A percentile compares a stretch with the other conserved stretches of the same genome.
phyloP scores from a whole-genome alignment of 192 early-diverging fungal species.

The Funneliformis geosporum region DNA sequence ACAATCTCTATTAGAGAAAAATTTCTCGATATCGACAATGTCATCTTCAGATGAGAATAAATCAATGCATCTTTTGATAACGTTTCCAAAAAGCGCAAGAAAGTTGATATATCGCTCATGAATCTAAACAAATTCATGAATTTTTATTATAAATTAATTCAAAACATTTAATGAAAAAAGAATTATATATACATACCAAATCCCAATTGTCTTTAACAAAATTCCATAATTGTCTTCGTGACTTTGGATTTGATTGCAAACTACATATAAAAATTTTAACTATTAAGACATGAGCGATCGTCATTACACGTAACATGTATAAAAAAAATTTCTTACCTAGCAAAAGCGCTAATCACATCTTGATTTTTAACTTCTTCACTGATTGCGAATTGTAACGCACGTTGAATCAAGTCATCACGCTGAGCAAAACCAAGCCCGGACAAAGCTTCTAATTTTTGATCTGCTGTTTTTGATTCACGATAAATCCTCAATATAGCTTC shows the following conservation, averaged over 20 bases:
- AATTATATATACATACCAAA: slow-evolving; percentile 40
- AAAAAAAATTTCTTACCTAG: slow-evolving; percentile 39
- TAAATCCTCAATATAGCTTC: slow-evolving; percentile 64
- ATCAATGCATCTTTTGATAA: slow-evolving; percentile 47
- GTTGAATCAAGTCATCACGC: slow-evolving; percentile 57
- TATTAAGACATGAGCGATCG: slow-evolving; percentile 22
- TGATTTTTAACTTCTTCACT: slow-evolving; percentile 71
- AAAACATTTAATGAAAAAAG: not conserved
- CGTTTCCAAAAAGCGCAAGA: slow-evolving; percentile 47
- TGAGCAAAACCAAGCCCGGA: slow-evolving; percentile 59
- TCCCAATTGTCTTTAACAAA: slow-evolving; percentile 66
- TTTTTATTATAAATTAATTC: not conserved
- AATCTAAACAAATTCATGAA: slow-evolving; percentile 3
- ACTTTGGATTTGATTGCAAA: slow-evolving; percentile 53
- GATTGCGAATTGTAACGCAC: slow-evolving; percentile 62
- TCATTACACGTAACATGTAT: not conserved
- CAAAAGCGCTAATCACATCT: slow-evolving; percentile 61
- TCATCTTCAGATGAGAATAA: slow-evolving; percentile 54
- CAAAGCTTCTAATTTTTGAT: slow-evolving; percentile 72
- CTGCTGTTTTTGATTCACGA: slow-evolving; percentile 57
- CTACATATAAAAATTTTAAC: slow-evolving; percentile 40
- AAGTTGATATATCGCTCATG: slow-evolving; percentile 53
- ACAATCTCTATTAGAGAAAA: slow-evolving; percentile 65
- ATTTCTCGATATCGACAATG: slow-evolving; percentile 62
- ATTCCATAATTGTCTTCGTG: slow-evolving; percentile 66